Evolutionary conservation across 192 early-diverging fungal species (phyloP).

Genomic region (Irineochytrium annulatum): DNA sequence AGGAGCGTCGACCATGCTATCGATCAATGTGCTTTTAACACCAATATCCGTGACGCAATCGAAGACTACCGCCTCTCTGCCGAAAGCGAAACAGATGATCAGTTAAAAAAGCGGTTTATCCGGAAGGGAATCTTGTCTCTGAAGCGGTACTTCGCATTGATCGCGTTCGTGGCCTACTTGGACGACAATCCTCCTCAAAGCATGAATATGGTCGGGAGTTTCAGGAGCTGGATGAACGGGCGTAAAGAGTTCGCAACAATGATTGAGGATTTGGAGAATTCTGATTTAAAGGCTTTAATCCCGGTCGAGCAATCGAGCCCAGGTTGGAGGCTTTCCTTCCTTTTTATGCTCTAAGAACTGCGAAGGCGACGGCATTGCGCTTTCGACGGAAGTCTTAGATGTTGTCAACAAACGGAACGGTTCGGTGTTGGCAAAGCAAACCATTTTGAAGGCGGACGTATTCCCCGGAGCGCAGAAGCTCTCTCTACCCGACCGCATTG

Average conservation of each 20-base stretch:
- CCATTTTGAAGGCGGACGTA: slow-evolving; percentile 60
- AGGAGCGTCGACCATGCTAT: slow-evolving; percentile 52
- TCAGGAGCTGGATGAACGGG: slow-evolving; percentile 50
- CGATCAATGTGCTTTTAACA: slow-evolving; percentile 41
- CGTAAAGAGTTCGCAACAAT: slow-evolving; percentile 54
- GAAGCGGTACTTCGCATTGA: slow-evolving; percentile 51
- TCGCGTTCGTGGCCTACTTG: slow-evolving; percentile 58
- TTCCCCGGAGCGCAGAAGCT: slow-evolving; percentile 65
- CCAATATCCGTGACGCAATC: slow-evolving; percentile 57
- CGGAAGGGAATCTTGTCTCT: slow-evolving; percentile 31
- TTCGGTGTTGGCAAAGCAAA: slow-evolving; percentile 50
- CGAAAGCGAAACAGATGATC: slow-evolving; percentile 27
- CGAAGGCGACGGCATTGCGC: slow-evolving; percentile 60
- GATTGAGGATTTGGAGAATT: slow-evolving; percentile 36
- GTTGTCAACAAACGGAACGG: slow-evolving; percentile 51
- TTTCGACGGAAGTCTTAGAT: slow-evolving; percentile 50
- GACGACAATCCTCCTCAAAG: slow-evolving; percentile 31
- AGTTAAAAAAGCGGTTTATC: slow-evolving; percentile 2
- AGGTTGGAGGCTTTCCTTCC: slow-evolving; percentile 10
- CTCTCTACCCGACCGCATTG: slow-evolving; percentile 53
- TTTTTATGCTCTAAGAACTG: slow-evolving; percentile 25
- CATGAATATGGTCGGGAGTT: slow-evolving; percentile 31
- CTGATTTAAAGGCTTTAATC: slow-evolving; percentile 20
- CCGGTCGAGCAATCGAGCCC: slow-evolving; percentile 42
- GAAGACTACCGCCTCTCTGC: slow-evolving; percentile 39